Evolutionary conservation across 176 grass and related monocot species (phyloP), one percentile per base, ranked within the genome.

Genomic region (Luzula sylvatica): DNA sequence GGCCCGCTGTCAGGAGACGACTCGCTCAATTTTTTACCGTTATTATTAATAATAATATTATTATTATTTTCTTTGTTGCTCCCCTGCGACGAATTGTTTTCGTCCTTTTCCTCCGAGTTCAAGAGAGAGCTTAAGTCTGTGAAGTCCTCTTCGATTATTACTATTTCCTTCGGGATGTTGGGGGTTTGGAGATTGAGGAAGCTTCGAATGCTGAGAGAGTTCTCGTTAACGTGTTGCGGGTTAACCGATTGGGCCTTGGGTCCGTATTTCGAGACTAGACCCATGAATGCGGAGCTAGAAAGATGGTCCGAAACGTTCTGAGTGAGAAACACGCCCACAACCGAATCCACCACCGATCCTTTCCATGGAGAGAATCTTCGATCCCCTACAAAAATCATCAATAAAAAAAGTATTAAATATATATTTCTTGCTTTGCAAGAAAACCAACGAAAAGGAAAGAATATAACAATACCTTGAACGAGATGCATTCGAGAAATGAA

Each of bases 281-380:
- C 58, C 82, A 94, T 94, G 46, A 87, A 94, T 58, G 82, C 78
- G 54, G 82, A 83, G 74, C 87, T 94, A 48, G 87, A 94, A 72
- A 94, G 87, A 94, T 82, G 82, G 69, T 94, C 87, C 1, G 82
- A 81, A 64, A 94, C 87, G 66, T 94, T 94, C 71, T 94, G 87
- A 44, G 87, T 94, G 58, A 94, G 87, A 67, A 86, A 94, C 59
- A 94, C 87, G 16, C 82, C 82, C 27, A 94, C 87, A 19, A 94
- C 87, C 42, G 82, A 94, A 68, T 94, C 87, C 39, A 94, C 82
- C 5, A 94, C 82, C 15, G 87, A 94, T 58, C 87, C 87, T 82
- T 94, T 94, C 87, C 87, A 94, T 29, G 70, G 71, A 24, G 87
- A 94, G 63, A 94, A 94, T 51, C 82, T 77, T 23, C 87, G 73